phyloP scores from a whole-genome alignment of 2,329 filamentous ascomycete species.

The Scedosporium apiospermum region DNA sequence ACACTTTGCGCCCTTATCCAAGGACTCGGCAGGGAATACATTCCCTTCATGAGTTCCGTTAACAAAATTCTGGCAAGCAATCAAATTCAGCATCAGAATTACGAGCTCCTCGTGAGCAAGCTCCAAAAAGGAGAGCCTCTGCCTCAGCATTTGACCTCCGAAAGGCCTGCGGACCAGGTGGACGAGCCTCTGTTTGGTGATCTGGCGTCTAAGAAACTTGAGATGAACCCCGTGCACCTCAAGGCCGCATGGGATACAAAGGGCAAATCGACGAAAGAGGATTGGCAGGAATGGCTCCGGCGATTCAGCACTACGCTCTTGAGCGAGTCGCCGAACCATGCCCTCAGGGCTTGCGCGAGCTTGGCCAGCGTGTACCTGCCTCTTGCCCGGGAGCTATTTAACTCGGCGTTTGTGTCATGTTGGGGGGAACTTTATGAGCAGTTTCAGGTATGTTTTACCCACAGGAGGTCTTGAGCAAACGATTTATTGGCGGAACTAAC shows the following conservation, averaged over 20 bases:
- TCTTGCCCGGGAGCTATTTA: slow-evolving; percentile 88
- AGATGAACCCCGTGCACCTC: slow-evolving; percentile 94
- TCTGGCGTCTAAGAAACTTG: slow-evolving; percentile 83
- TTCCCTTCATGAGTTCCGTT: slow-evolving; percentile 88
- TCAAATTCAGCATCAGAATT: slow-evolving; percentile 82
- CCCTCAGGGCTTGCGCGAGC: slow-evolving; percentile 83
- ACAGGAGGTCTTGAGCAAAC: neutral
- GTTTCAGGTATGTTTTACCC: slow-evolving; percentile 48
- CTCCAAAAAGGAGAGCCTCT: slow-evolving; percentile 88
- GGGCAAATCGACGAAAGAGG: slow-evolving; percentile 93
- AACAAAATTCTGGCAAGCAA: slow-evolving; percentile 75
- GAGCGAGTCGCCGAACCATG: slow-evolving; percentile 92
- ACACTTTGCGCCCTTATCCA: slow-evolving; percentile 93
- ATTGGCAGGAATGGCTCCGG: slow-evolving; percentile 99
- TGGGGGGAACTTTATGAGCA: slow-evolving; percentile 97
- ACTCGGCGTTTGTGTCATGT: slow-evolving; percentile 96
- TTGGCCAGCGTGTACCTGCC: slow-evolving; percentile 87
- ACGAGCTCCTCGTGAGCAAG: slow-evolving; percentile 85
- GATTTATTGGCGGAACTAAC: neutral
- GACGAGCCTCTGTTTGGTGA: slow-evolving; percentile 79
- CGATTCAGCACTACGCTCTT: slow-evolving; percentile 92
- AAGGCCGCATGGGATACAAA: slow-evolving; percentile 96
- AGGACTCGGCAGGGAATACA: slow-evolving; percentile 89
- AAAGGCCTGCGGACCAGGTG: slow-evolving; percentile 65
- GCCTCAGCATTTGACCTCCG: slow-evolving; percentile 88